phyloP scores from a whole-genome alignment of 441 rosid species.

The Bocquillonia castaneifolia region DNA sequence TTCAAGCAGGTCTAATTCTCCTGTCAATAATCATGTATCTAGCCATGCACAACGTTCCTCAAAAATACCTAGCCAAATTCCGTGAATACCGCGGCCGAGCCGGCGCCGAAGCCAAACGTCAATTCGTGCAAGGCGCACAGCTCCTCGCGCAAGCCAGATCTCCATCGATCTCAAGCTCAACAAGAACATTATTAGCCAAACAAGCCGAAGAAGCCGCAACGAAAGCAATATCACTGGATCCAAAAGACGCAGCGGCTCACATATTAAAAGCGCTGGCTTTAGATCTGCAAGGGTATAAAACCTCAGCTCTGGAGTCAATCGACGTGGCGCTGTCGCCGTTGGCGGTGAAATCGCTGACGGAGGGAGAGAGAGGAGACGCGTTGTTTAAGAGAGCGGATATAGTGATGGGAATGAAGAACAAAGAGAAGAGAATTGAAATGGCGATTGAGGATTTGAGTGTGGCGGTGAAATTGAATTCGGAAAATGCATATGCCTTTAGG shows the following conservation, averaged over 20 bases:
- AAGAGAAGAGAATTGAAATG: slow-evolving; percentile 34
- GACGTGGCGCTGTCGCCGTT: slow-evolving; percentile 52
- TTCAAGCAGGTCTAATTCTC: slow-evolving; percentile 42
- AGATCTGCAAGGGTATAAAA: slow-evolving; percentile 52
- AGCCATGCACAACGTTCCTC: slow-evolving; percentile 51
- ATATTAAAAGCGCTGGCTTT: slow-evolving; percentile 55
- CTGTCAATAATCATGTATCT: slow-evolving; percentile 40
- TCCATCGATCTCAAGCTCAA: slow-evolving; percentile 36
- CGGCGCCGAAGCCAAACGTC: slow-evolving; percentile 48
- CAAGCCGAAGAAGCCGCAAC: slow-evolving; percentile 51
- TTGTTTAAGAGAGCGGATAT: slow-evolving; percentile 54
- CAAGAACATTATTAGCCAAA: slow-evolving; percentile 41
- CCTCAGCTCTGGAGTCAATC: slow-evolving; percentile 56
- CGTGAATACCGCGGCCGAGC: slow-evolving; percentile 39
- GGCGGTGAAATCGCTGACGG: slow-evolving; percentile 43
- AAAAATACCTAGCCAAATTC: slow-evolving; percentile 41
- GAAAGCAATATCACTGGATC: slow-evolving; percentile 43
- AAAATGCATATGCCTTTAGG: slow-evolving; percentile 34
- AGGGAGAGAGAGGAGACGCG: slow-evolving; percentile 50
- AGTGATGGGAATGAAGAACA: slow-evolving; percentile 33
- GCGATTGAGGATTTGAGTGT: slow-evolving; percentile 41
- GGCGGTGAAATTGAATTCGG: slow-evolving; percentile 35
- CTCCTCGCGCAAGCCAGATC: slow-evolving; percentile 48
- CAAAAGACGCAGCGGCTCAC: slow-evolving; percentile 59
- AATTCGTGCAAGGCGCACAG: slow-evolving; percentile 66